Percentiles rank a stretch among this genome's conserved stretches.
Evolutionary conservation across 2,329 filamentous ascomycete species (phyloP).

Genomic region (Colletotrichum sp.): DNA sequence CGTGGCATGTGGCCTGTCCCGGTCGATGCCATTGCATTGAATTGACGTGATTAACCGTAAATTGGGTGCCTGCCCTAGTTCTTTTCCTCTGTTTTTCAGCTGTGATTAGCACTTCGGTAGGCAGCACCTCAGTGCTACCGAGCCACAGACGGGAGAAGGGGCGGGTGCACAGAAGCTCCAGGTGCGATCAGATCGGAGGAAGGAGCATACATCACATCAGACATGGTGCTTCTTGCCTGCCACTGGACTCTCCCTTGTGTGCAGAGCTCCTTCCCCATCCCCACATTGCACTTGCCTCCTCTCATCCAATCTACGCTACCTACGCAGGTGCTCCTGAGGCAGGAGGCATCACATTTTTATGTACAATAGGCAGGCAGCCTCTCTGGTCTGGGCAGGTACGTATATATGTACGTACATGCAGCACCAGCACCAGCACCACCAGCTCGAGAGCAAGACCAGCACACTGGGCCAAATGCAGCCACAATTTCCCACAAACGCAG

Average conservation of each 20-base stretch:
- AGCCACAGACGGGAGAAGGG: background rate
- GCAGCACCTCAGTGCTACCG: background rate
- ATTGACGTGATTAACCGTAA: slow-evolving; percentile 13
- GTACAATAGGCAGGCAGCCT: background rate
- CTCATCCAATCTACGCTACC: background rate
- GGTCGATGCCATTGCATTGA: slow-evolving; percentile 5
- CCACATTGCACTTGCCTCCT: background rate
- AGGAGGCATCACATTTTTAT: background rate
- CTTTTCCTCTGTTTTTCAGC: background rate
- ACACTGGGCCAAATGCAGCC: slow-evolving; percentile 15
- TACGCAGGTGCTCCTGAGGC: background rate
- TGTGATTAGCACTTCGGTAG: background rate
- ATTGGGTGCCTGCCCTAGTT: background rate
- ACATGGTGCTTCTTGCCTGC: background rate
- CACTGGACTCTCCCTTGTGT: background rate
- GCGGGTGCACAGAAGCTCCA: background rate
- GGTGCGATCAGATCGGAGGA: background rate
- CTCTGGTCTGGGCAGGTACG: background rate
- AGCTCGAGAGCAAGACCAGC: background rate
- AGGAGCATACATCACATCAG: background rate
- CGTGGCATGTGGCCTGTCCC: slow-evolving; percentile 9
- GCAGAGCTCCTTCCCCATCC: background rate
- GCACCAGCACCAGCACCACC: background rate
- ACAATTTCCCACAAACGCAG: slow-evolving; percentile 15
- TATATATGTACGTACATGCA: background rate